Conservation (phyloP, 2,329 filamentous ascomycete species). For the Xylaria sp. region DNA sequence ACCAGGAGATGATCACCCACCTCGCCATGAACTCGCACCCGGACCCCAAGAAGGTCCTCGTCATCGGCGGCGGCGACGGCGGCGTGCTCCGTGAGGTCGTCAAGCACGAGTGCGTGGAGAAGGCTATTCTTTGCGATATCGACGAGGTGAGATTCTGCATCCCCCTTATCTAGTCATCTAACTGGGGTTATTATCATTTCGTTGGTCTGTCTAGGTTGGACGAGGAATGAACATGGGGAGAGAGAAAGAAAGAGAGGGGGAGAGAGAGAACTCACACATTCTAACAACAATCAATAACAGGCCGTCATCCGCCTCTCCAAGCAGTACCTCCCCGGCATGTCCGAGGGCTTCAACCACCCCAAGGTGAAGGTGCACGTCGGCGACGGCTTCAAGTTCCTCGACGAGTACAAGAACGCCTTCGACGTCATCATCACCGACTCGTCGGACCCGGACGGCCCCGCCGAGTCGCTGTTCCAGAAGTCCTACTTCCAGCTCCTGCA, state of each 20-base stretch:
- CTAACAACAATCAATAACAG: constrained; percentile 51
- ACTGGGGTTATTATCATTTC: no score
- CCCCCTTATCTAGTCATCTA: constrained; percentile 49
- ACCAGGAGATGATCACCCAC: constrained; percentile 99
- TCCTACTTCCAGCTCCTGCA: constrained; percentile 96
- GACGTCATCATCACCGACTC: constrained; percentile 99
- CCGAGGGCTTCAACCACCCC: constrained; percentile 91
- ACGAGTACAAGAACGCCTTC: constrained; percentile 96
- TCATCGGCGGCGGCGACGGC: constrained; percentile 97
- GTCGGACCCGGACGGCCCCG: constrained; percentile 95
- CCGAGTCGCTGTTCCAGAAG: constrained; percentile 97
- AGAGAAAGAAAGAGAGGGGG: background rate
- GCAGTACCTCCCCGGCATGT: constrained; percentile 96
- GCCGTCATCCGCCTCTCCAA: constrained; percentile 98
- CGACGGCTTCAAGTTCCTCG: constrained; percentile 98
- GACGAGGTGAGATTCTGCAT: constrained; percentile 73
- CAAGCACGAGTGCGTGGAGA: constrained; percentile 97
- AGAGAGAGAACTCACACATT: background rate
- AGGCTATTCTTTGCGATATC: constrained; percentile 97
- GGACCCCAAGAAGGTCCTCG: constrained; percentile 96
- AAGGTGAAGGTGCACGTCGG: constrained; percentile 93
- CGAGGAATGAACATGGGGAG: no score
- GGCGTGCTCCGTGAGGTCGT: constrained; percentile 98
- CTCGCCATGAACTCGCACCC: constrained; percentile 98
- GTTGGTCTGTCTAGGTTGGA: no score